Conservation (phyloP, 495 filamentous ascomycete species). For the Aspergillus leporis region DNA sequence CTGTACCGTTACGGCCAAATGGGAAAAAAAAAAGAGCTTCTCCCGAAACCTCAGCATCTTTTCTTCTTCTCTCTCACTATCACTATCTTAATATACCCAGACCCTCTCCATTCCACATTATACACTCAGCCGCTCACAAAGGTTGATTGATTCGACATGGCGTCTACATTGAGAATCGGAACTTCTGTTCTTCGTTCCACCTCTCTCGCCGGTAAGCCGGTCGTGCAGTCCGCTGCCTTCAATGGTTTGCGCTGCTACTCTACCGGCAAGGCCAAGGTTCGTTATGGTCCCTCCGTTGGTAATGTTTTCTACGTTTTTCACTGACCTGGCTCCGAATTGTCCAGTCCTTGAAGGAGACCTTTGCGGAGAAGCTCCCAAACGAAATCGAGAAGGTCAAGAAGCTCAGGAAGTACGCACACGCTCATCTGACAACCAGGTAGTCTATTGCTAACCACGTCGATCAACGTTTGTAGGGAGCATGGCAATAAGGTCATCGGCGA, state of each 20-base stretch:
- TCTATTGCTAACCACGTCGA: constrained; percentile 24
- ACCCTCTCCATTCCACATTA: constrained; percentile 28
- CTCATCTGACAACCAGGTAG: not conserved
- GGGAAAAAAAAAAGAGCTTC: constrained; percentile 38
- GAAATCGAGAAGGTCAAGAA: constrained; percentile 99
- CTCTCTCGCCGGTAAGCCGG: constrained; percentile 59
- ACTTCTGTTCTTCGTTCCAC: constrained; percentile 74
- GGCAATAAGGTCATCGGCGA: constrained; percentile 94
- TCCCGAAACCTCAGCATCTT: constrained; percentile 28
- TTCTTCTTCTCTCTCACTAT: constrained; percentile 33
- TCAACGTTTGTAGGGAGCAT: constrained; percentile 65
- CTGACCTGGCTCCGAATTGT: not conserved
- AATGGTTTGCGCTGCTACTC: constrained; percentile 88
- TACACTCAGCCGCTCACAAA: constrained; percentile 29
- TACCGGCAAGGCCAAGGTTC: constrained; percentile 80
- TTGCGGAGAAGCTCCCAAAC: constrained; percentile 89
- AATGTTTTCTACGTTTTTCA: not conserved
- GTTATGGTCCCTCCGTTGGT: constrained; percentile 11
- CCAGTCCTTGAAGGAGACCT: constrained; percentile 96
- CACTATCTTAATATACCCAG: constrained; percentile 24
- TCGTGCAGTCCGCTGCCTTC: constrained; percentile 67
- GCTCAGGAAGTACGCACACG: constrained; percentile 75
- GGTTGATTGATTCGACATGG: constrained; percentile 59
- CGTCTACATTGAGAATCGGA: constrained; percentile 75
- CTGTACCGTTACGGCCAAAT: constrained; percentile 39